These are phyloP conservation scores for Penicillium olsonii DNA, from an alignment of 2,329 filamentous ascomycete species.

Conservation along the genomic window DNA sequence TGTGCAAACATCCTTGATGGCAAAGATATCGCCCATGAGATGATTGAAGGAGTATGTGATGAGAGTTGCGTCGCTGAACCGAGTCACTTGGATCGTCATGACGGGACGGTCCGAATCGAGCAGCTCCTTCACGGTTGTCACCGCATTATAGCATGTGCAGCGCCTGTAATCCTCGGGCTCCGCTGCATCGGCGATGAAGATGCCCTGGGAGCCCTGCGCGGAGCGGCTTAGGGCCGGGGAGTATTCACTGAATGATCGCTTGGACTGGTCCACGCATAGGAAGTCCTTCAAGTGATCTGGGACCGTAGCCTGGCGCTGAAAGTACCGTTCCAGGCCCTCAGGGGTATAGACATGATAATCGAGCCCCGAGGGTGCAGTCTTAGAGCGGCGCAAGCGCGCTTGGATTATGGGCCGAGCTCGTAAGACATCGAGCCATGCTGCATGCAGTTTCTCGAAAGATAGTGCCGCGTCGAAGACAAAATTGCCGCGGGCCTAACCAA, in stretches of 20 bases:
- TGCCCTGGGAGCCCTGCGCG: not conserved
- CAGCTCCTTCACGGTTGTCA: not conserved
- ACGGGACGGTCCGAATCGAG: not conserved
- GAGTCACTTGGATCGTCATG: not conserved
- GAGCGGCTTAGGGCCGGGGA: not conserved
- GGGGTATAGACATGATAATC: not conserved
- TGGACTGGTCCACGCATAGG: not conserved
- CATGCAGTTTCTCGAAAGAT: not conserved
- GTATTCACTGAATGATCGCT: not conserved
- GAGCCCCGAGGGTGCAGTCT: not conserved
- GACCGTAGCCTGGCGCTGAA: not conserved
- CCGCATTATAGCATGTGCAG: not conserved
- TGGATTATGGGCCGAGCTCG: not conserved
- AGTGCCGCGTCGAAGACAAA: not conserved
- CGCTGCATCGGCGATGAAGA: not conserved
- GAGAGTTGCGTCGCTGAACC: not conserved
- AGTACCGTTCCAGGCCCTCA: not conserved
- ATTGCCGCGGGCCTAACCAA: not conserved
- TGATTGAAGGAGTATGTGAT: not conserved
- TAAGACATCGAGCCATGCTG: not conserved
- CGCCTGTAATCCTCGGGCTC: not conserved
- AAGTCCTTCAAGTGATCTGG: not conserved
- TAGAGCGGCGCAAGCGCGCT: not conserved
- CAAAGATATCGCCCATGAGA: not conserved
- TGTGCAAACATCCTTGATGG: not conserved